Conservation (phyloP, 441 rosid species). For the Eruca vesicaria region DNA sequence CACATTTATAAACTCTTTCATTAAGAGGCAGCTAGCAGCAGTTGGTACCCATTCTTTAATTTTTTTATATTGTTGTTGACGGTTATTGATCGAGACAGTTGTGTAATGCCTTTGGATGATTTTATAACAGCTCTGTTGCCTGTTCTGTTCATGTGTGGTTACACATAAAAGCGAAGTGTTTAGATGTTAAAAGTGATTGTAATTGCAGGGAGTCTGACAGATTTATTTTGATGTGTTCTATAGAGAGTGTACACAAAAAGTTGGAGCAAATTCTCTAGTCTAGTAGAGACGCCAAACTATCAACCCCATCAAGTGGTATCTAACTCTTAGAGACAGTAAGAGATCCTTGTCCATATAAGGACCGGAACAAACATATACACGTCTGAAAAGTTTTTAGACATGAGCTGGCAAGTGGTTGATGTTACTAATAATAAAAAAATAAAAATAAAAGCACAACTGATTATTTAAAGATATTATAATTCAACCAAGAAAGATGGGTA, state of each 20-base stretch:
- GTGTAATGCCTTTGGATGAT: constrained; percentile 9
- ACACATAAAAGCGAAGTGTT: too few species aligned
- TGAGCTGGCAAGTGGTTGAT: neutral
- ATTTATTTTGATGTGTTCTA: neutral
- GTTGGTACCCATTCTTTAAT: neutral
- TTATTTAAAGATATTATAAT: constrained; percentile 9
- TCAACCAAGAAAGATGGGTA: constrained; percentile 27
- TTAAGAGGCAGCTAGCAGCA: neutral
- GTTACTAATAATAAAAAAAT: neutral
- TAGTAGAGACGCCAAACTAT: too few species aligned
- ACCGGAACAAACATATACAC: too few species aligned
- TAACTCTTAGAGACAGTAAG: neutral
- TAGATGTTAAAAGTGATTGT: neutral
- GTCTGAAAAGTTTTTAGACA: neutral
- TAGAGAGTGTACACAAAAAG: too few species aligned
- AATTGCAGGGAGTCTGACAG: constrained; percentile 5
- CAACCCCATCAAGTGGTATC: neutral
- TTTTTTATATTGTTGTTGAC: neutral
- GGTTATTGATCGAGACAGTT: neutral
- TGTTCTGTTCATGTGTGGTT: neutral
- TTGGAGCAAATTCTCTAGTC: too few species aligned
- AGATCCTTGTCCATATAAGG: neutral
- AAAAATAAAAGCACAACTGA: neutral
- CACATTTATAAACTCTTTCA: neutral
- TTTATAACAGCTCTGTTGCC: neutral